Evolutionary conservation across 1,139 yeast species (phyloP), one percentile per base, ranked within the genome.

Genomic region (Candida smagusa): DNA sequence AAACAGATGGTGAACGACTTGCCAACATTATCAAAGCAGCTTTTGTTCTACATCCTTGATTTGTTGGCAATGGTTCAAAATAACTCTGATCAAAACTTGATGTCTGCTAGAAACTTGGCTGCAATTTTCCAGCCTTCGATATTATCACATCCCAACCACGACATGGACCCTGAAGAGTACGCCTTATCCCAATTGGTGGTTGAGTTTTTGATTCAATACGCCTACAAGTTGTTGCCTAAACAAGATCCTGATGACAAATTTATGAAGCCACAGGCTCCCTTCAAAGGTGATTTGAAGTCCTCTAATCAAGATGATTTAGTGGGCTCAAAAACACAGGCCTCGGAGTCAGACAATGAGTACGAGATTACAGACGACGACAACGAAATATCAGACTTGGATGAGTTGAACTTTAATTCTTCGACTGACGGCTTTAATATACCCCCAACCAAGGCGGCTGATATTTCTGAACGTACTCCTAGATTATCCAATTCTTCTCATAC

Each of bases 71-170:
- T 89, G 68, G 95, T 92, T 48, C 87, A 90, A 36, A 80, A 85
- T 44, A 83, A 85, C 52, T 73, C 92, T 7, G 79, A 77, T 34
- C 79, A 78, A 42, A 92, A 90, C 57, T 70, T 88, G 49, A 92
- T 92, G 99, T 82, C 96, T 2, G 87, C 96, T 2, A 78, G 92
- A 49, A 92, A 94, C 56, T 68, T 92, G 48, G 96, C 97, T 0
- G 96, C 97, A 2, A 87, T 92, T 43, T 92, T 94, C 65, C 98
- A 92, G 62, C 98, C 98, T 2, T 85, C 96, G 13, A 80, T 94
- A 12, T 68, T 94, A 35, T 85, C 95, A 2, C 97, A 92, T 57
- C 96, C 97, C 6, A 77, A 74, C 49, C 97, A 92, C 59, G 96
- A 89, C 57, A 78, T 90, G 81, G 79, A 84, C 36, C 97, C 97